Percentiles rank a stretch among this genome's conserved stretches.
Conservation (phyloP, 176 grass and related monocot genomes). For the Rhipidocladum racemiflorum region DNA sequence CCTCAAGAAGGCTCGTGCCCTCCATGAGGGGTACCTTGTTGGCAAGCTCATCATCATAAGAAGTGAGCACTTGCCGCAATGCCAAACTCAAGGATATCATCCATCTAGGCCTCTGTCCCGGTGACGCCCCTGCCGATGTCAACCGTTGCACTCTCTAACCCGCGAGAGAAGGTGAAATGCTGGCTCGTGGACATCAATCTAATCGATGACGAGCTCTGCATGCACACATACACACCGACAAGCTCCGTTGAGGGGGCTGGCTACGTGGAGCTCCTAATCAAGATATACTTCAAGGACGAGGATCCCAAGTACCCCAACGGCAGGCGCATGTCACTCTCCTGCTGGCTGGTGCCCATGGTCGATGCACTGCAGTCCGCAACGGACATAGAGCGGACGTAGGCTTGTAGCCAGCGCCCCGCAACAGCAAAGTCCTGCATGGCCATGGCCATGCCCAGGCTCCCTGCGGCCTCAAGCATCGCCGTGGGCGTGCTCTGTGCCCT, state of each 20-base stretch:
- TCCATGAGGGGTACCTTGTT: constrained; percentile 59
- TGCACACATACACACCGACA: constrained; percentile 80
- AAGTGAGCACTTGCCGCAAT: constrained; percentile 2
- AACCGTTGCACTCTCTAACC: constrained; percentile 47
- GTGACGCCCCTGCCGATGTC: neutral
- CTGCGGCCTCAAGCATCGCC: no score
- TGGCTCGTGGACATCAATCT: constrained; percentile 42
- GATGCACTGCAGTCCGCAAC: no score
- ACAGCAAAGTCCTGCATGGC: no score
- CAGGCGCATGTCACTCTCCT: constrained; percentile 67
- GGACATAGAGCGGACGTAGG: no score
- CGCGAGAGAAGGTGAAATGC: constrained; percentile 50
- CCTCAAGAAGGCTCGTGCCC: constrained; percentile 52
- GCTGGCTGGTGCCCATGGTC: no score
- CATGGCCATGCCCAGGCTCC: no score
- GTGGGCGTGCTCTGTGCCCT: no score
- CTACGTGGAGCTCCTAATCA: constrained; percentile 84
- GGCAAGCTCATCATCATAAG: constrained; percentile 48
- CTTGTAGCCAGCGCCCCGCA: no score
- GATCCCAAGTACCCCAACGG: constrained; percentile 55
- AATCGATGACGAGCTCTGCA: constrained; percentile 56
- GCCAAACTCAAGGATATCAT: constrained; percentile 37
- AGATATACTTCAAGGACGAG: constrained; percentile 75
- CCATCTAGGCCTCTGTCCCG: neutral
- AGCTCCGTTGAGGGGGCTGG: constrained; percentile 45